Conservation (phyloP, 2,329 filamentous ascomycete genomes). For the Hymenoscyphus occultus region DNA sequence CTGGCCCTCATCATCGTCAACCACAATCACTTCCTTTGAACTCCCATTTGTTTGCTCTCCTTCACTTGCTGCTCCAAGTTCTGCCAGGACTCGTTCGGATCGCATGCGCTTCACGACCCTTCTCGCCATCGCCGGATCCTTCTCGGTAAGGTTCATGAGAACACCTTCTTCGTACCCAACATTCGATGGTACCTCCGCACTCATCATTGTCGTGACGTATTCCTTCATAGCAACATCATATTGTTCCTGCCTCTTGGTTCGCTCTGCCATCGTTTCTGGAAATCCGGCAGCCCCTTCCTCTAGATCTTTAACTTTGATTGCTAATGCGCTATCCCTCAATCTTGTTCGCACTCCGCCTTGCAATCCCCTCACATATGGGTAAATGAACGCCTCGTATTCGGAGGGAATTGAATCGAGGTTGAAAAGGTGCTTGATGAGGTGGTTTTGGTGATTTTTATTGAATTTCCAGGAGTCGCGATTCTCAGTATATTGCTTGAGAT, state of each 20-base stretch:
- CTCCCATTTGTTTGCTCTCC: constrained; percentile 18
- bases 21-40: constrained; percentile 13
- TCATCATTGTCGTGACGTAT: constrained; percentile 41
- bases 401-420: constrained; percentile 68
- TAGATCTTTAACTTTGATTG: constrained; percentile 56
- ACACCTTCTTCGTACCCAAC: constrained; percentile 36
- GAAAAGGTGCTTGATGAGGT: constrained; percentile 80
- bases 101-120: constrained; percentile 62
- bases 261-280: constrained; percentile 45
- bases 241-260: constrained; percentile 45
- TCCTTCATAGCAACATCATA: constrained; percentile 38
- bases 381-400: constrained; percentile 65
- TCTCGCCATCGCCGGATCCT: constrained; percentile 50
- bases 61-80: constrained; percentile 43
- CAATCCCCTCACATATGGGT: constrained; percentile 75
- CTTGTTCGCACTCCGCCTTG: constrained; percentile 71
- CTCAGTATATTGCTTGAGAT: constrained; percentile 72
- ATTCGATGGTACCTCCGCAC: constrained; percentile 18
- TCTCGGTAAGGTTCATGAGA: constrained; percentile 35
- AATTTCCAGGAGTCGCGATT: constrained; percentile 82
- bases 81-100: constrained; percentile 55
- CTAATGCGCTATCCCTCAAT: constrained; percentile 63
- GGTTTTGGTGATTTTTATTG: constrained; percentile 88
- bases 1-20: constrained; percentile 34
- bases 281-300: constrained; percentile 48